phyloP scores from a whole-genome alignment of 179 eudicot species.

The Silene vulgaris region DNA sequence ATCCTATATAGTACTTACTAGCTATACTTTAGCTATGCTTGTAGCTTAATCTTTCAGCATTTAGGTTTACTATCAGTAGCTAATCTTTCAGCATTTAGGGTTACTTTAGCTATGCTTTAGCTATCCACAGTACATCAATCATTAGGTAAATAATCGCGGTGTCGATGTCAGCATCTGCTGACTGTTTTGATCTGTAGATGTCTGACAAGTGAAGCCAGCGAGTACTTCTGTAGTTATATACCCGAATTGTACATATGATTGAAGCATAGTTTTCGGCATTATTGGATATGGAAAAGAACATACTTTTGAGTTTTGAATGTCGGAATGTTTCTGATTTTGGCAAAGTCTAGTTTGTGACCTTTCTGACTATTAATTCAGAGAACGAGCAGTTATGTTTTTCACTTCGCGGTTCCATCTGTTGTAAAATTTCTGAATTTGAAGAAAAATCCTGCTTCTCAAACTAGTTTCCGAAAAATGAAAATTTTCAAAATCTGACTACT shows the following conservation, averaged over 20 bases:
- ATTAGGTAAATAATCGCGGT: background rate
- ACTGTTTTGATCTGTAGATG: background rate
- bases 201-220: background rate
- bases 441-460: too few species aligned
- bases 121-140: background rate
- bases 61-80: background rate
- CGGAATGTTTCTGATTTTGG: too few species aligned
- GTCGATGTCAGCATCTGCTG: slow-evolving; percentile 17
- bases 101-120: slow-evolving; percentile 23
- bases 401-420: too few species aligned
- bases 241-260: slow-evolving; percentile 8
- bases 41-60: slow-evolving; percentile 10
- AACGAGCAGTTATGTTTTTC: too few species aligned
- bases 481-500: background rate
- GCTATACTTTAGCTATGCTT: slow-evolving; percentile 15
- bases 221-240: background rate
- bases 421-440: too few species aligned
- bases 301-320: too few species aligned
- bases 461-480: too few species aligned
- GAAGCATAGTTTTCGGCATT: background rate
- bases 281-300: too few species aligned
- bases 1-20: slow-evolving; percentile 17
- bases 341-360: too few species aligned
- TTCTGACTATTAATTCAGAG: too few species aligned
- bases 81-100: background rate